phyloP scores from a whole-genome alignment of 306 rosid genomes.

The Corylus heterophylla region DNA sequence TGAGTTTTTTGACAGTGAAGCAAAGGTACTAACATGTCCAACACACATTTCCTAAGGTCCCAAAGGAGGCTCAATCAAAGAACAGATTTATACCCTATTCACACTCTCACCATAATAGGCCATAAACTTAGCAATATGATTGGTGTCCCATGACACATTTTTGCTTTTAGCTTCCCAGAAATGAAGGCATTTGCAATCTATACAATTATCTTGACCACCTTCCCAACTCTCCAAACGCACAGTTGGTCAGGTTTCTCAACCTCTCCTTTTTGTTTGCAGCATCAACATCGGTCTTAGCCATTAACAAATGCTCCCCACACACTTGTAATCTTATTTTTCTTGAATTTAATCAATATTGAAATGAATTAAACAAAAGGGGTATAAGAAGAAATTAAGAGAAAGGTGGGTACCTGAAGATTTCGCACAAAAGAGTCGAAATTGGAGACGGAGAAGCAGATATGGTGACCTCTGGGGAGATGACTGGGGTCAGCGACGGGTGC shows the following conservation, averaged over 20 bases:
- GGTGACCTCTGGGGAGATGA: constrained; percentile 85
- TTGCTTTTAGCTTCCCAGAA: not conserved
- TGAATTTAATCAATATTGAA: not conserved
- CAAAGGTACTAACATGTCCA: not conserved
- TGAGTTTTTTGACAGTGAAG: not conserved
- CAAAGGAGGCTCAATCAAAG: not conserved
- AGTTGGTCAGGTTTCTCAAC: no score
- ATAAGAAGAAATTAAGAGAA: not conserved
- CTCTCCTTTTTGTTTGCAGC: no score
- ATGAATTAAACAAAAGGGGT: not conserved
- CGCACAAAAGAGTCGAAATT: constrained; percentile 54
- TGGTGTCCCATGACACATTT: not conserved
- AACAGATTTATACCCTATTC: not conserved
- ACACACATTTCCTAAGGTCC: not conserved
- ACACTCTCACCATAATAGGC: not conserved
- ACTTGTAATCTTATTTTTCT: not conserved
- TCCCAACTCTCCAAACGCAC: not conserved
- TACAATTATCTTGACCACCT: not conserved
- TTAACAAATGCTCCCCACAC: not conserved
- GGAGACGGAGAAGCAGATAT: constrained; percentile 78
- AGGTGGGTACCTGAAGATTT: constrained; percentile 49
- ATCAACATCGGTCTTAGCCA: not conserved
- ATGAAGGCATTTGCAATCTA: not conserved
- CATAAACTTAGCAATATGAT: not conserved
- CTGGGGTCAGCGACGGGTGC: constrained; percentile 67